phyloP scores from a whole-genome alignment of 306 rosid genomes.

The Styphnolobium japonicum region DNA sequence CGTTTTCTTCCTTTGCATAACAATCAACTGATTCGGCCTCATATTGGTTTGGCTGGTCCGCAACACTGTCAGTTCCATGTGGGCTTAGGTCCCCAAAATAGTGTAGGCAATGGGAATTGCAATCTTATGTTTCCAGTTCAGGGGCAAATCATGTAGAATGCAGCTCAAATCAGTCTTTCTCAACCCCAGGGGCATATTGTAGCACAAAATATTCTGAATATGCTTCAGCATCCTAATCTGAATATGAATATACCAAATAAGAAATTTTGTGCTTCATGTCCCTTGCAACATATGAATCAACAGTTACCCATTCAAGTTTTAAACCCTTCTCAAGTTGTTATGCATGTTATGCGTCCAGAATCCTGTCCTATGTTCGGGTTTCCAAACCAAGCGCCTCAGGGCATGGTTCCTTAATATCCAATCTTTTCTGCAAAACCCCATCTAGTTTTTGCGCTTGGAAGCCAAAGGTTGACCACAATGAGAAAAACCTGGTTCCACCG shows the following conservation, averaged over 20 bases:
- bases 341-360: conserved; percentile 5
- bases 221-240: conserved; percentile 38
- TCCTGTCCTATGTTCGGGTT: conserved; percentile 32
- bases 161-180: conserved; percentile 38
- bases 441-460: conserved; percentile 29
- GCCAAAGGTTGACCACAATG: conserved; percentile 41
- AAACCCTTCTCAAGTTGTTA: conserved; percentile 41
- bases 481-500: conserved; percentile 31
- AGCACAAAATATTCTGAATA: conserved; percentile 31
- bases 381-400: conserved; percentile 37
- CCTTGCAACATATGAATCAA: conserved; percentile 48
- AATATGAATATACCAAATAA: conserved; percentile 47
- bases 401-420: conserved; percentile 34
- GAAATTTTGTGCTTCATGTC: conserved; percentile 36
- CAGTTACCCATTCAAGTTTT: conserved; percentile 39
- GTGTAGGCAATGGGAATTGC: conserved; percentile 23
- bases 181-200: conserved; percentile 36
- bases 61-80: conserved; percentile 27
- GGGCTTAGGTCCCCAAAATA: conserved; percentile 36
- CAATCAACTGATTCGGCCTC: conserved; percentile 36
- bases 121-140: conserved; percentile 22
- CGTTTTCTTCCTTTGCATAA: conserved; percentile 37
- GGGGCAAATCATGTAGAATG: conserved; percentile 37
- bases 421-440: conserved; percentile 16
- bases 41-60: conserved; percentile 22